A percentile compares a stretch with the other conserved stretches of the same genome.
phyloP scores from a whole-genome alignment of 2,329 filamentous ascomycete genomes.

The Endothia cerciana region DNA sequence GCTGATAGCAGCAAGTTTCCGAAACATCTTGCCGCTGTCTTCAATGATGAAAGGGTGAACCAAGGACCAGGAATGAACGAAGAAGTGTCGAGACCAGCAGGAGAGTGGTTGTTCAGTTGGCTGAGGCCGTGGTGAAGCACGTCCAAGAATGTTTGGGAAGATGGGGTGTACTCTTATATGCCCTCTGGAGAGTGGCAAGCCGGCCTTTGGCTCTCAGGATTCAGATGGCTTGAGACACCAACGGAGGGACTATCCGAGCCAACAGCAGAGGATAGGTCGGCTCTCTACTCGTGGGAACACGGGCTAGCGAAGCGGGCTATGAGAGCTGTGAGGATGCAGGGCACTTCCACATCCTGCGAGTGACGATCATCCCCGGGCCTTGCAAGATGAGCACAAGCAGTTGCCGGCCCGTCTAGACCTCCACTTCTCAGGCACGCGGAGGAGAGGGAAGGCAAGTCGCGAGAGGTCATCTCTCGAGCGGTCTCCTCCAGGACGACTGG shows the following conservation, averaged over 20 bases:
- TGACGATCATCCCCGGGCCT: background rate
- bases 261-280: background rate
- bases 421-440: background rate
- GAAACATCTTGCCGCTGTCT: constrained; percentile 7
- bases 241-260: constrained; percentile 6
- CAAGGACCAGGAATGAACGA: background rate
- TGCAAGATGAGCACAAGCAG: background rate
- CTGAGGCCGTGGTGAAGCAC: background rate
- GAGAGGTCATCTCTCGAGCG: background rate
- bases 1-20: constrained; percentile 16
- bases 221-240: background rate
- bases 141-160: too few relatives aligned
- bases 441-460: background rate
- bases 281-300: constrained; percentile 13
- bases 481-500: background rate
- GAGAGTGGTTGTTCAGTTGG: background rate
- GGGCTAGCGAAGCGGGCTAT: constrained; percentile 14
- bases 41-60: background rate
- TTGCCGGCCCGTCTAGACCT: constrained; percentile 13
- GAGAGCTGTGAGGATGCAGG: background rate
- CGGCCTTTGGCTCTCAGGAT: background rate
- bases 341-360: background rate
- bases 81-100: background rate
- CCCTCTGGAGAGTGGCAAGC: background rate
- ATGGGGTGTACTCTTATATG: constrained; percentile 4